Evolutionary conservation across 106 monocot genomes (phyloP), one percentile per base, ranked within the genome.

Genomic region (Allium sativum): DNA sequence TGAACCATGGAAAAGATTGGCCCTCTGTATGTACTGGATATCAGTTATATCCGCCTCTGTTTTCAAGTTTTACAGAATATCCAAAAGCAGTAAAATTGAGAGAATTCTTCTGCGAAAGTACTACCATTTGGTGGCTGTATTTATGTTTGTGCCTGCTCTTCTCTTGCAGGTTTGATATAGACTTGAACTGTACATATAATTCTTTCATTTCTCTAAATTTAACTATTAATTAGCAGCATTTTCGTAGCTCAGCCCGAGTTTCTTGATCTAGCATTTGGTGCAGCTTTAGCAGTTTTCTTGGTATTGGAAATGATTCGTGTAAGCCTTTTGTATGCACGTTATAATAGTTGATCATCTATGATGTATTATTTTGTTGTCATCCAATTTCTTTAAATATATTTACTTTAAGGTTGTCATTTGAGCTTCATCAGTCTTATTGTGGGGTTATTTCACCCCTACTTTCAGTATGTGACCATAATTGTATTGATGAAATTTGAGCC

Each of bases 31-130:
- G 45, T 98, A 88, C 68, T 98, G 98, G 98, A 65, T 88, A 51
- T 67, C 52, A 57, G 79, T 98, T 19, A 81, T 98, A 56, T 82
- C 62, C 66, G 73, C 64, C 31, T 88, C 92, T 74, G 82, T 98
- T 66, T 56, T 80, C 21, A 68, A 83, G 41, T 98, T 98, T 77
- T 98, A 98, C 51, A 80, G 77, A 51, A 88, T 98, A 59, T 98
- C 98, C 64, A 92, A 92, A 57, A 68, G 88, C 12, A 85, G 85
- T 78, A 92, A 80, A 74, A 88, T 74, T 55, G 98, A 98, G 73
- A 80, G 98, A 63, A 98, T 98, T 67, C 92, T 98, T 76, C 84
- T 98, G 41, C 77, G 98, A 21, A 98, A 98, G 55, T 98, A 98
- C 62, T 98, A 98, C 71, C 98, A 98, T 78, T 72, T 98, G 20